Conservation (phyloP, 2,329 filamentous ascomycete species). For the Dothideomycetes sp. region DNA sequence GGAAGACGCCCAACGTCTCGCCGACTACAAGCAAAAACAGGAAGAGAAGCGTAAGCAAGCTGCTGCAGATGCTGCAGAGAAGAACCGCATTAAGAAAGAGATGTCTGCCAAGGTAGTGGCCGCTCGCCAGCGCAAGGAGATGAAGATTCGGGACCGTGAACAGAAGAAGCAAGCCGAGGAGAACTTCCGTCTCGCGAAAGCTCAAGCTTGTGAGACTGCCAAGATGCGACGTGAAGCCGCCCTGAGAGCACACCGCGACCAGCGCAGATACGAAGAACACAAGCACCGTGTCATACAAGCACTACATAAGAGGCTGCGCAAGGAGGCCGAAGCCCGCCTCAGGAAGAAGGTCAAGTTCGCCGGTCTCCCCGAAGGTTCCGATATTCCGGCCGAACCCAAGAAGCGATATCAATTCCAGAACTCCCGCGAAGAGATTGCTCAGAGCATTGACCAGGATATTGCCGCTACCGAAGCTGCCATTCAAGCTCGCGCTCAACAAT, state of each 20-base stretch:
- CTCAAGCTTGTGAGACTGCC: neutral
- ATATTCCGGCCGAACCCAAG: neutral
- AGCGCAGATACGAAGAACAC: constrained; percentile 4
- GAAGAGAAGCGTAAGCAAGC: constrained; percentile 14
- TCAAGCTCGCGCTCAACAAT: constrained; percentile 1
- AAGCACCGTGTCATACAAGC: constrained; percentile 5
- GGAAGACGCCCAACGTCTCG: constrained; percentile 25
- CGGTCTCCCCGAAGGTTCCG: neutral
- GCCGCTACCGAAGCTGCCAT: neutral
- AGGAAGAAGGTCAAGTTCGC: neutral
- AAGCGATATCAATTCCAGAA: constrained; percentile 7
- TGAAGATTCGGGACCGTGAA: neutral
- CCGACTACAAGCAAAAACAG: constrained; percentile 20
- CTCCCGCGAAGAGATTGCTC: constrained; percentile 1
- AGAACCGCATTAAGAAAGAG: constrained; percentile 2
- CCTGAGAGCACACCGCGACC: constrained; percentile 2
- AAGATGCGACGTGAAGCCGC: constrained; percentile 9
- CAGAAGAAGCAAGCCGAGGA: constrained; percentile 4
- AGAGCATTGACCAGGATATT: neutral
- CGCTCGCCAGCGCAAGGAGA: constrained; percentile 7
- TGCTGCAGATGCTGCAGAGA: constrained; percentile 14
- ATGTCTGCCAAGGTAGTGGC: constrained; percentile 15
- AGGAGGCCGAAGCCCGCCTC: constrained; percentile 10
- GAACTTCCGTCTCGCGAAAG: constrained; percentile 5
- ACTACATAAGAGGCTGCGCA: constrained; percentile 9